Evolutionary conservation across 1,139 yeast genomes (phyloP), one percentile per base, ranked within the genome.

Genomic region (Pneumocystis carinii): DNA sequence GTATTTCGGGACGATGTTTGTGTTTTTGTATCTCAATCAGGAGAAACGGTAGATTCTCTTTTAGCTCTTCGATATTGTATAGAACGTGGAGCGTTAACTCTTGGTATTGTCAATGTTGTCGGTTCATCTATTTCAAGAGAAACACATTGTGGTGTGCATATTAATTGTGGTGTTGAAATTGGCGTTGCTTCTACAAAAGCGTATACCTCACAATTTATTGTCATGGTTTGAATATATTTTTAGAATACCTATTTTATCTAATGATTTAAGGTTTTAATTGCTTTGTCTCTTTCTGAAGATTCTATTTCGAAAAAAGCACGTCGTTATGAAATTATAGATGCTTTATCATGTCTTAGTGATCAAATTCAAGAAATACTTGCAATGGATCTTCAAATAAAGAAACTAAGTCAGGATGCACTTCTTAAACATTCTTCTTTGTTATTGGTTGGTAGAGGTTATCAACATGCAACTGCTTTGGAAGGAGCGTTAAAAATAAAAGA

Each of bases 151-250:
- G 99, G 99, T 82, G 97, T 94, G 64, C 99, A 94, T 75, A 90
- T 94, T 74, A 94, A 94, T 74, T 98, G 98, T 59, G 99, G 99
- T 68, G 98, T 98, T 57, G 99, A 94, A 78, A 92, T 94, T 69
- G 98, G 98, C 75, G 99, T 94, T 70, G 99, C 98, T 14, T 90
- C 97, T n/a, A 94, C 99, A 62, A 94, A 94, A 78, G 98, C 98
- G 36, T 94, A 94, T 78, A 92, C 99, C 19, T 94, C 98, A 35
- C 99, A 94, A 76, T 94, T 85, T 75, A 90, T 94, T 76, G 98
- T 98, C 0, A 80, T 94, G 70, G 97, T 57, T 19, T 57, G 27
- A 42, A 17, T 27, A 7, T 57, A 14, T 57, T 57, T 15, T 27
- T 39, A 27, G 57, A 12, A 57, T 37, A 19, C 7, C 7, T 57